These are phyloP conservation scores for Kwoniella dejecticola DNA, from an alignment of 768 basidiomycete genomes.

Conservation along the genomic window DNA sequence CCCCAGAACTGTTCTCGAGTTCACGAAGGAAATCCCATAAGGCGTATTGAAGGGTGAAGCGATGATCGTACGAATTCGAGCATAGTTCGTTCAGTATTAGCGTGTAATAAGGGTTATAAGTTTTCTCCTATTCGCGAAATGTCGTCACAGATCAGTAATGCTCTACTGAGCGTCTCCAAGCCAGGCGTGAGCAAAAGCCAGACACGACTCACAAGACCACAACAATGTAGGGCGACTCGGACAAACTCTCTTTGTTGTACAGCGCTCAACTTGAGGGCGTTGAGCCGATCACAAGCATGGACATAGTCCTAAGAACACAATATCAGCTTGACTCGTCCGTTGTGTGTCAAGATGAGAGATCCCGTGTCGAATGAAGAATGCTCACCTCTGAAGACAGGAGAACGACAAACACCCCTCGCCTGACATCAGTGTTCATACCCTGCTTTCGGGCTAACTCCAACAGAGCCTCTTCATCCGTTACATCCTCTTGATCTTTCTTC, in stretches of 20 bases:
- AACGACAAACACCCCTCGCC: constrained; percentile 85
- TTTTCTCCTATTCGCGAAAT: constrained; percentile 67
- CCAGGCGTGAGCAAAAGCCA: background rate
- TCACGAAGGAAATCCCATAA: constrained; percentile 96
- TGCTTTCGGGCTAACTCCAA: constrained; percentile 84
- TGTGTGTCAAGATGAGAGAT: no score
- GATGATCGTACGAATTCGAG: constrained; percentile 74
- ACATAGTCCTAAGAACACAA: constrained; percentile 74
- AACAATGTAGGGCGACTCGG: constrained; percentile 89
- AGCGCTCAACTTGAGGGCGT: constrained; percentile 78
- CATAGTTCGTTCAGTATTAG: constrained; percentile 84
- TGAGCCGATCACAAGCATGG: constrained; percentile 90
- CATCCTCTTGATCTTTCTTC: constrained; percentile 49
- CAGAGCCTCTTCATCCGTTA: constrained; percentile 57
- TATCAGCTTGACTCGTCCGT: background rate
- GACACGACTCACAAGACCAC: constrained; percentile 53
- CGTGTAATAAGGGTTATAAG: constrained; percentile 94
- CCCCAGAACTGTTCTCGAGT: constrained; percentile 71
- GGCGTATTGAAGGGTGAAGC: constrained; percentile 89
- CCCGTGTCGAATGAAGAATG: no score
- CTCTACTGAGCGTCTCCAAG: background rate
- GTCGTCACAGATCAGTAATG: no score
- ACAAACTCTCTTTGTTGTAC: constrained; percentile 92
- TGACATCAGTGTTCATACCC: constrained; percentile 98
- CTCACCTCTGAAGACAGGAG: constrained; percentile 93